phyloP scores from a whole-genome alignment of 352 stramenopile genomes.

The Phytophthora uliginosa region DNA sequence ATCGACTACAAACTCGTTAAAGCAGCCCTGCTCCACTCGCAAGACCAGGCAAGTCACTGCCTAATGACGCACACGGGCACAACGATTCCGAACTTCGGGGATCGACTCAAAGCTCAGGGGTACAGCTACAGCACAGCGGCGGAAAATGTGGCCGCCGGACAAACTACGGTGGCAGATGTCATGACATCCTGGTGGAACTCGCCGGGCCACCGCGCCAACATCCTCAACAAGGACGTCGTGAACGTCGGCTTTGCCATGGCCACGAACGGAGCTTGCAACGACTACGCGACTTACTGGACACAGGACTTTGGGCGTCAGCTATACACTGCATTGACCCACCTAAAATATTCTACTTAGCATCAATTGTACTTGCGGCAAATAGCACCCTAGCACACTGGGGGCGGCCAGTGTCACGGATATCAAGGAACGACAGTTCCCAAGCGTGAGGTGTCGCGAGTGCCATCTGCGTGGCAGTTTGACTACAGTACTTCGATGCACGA shows the following conservation, averaged over 20 bases:
- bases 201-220: constrained; percentile 50
- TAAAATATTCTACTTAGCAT: neutral
- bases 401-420: neutral
- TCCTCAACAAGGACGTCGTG: constrained; percentile 40
- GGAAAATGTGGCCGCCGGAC: constrained; percentile 58
- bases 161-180: constrained; percentile 44
- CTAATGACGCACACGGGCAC: constrained; percentile 54
- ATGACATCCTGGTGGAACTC: constrained; percentile 67
- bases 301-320: constrained; percentile 47
- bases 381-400: neutral
- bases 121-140: constrained; percentile 54
- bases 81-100: constrained; percentile 32
- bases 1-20: constrained; percentile 35
- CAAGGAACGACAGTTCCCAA: neutral
- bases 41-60: constrained; percentile 49
- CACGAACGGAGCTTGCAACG: constrained; percentile 33
- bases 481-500: neutral
- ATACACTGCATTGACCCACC: neutral
- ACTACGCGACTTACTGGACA: constrained; percentile 56
- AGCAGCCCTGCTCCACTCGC: constrained; percentile 26
- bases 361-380: neutral
- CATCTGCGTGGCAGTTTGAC: constrained; percentile 9
- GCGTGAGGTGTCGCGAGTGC: neutral
- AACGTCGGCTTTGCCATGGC: constrained; percentile 32
- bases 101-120: constrained; percentile 46